phyloP scores from a whole-genome alignment of 2,329 filamentous ascomycete genomes.

The Fusarium mangiferae region DNA sequence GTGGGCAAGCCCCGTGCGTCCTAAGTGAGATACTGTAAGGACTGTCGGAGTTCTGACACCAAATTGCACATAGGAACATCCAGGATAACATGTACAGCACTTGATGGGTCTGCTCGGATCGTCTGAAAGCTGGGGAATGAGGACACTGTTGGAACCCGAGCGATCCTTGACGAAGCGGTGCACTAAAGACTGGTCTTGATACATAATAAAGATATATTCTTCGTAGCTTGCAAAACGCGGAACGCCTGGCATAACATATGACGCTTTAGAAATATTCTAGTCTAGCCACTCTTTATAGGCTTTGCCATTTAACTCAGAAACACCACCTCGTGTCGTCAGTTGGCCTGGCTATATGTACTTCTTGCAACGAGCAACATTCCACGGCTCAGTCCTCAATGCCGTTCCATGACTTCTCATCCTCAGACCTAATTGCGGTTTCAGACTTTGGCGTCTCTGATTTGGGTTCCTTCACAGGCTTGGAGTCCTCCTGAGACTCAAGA shows the following conservation, averaged over 20 bases:
- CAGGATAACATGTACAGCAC: not conserved
- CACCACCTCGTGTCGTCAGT: not conserved
- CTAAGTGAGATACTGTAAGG: not conserved
- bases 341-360: not conserved
- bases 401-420: conserved; percentile 57
- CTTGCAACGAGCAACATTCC: not conserved
- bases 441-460: conserved; percentile 23
- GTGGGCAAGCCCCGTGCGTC: not conserved
- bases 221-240: conserved; percentile 5
- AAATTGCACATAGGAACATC: not conserved
- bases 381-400: conserved; percentile 52
- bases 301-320: not conserved
- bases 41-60: not conserved
- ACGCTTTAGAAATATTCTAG: conserved; percentile 26
- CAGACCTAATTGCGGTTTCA: conserved; percentile 39
- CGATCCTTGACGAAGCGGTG: not conserved
- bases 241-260: conserved; percentile 30
- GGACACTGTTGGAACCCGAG: not conserved
- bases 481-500: conserved; percentile 29
- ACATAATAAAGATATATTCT: conserved; percentile 6
- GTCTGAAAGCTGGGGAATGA: not conserved
- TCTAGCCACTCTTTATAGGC: conserved; percentile 21
- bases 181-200: not conserved
- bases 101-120: not conserved
- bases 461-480: conserved; percentile 26